phyloP scores from a whole-genome alignment of 2,329 filamentous ascomycete genomes.

The Penicillium sp. region DNA sequence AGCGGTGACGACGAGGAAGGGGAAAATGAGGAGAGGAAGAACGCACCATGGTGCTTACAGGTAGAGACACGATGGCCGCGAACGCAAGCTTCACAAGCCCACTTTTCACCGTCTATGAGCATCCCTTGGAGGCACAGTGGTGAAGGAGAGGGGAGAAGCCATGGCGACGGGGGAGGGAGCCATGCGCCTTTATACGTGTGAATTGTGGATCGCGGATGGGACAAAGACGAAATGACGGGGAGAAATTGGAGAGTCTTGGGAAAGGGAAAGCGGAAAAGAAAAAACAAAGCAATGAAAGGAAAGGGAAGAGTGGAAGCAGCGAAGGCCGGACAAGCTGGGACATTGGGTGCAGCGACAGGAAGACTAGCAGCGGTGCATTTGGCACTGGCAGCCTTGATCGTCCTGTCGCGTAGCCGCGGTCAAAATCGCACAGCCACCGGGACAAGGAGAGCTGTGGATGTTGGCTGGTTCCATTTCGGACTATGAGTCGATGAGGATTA shows the following conservation, averaged over 20 bases:
- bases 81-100: slow-evolving; percentile 94
- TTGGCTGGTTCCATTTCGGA: not conserved
- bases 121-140: slow-evolving; percentile 51
- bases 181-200: slow-evolving; percentile 26
- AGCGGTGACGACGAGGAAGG: not conserved
- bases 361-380: not conserved
- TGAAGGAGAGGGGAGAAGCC: slow-evolving; percentile 9
- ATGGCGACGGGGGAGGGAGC: slow-evolving; percentile 19
- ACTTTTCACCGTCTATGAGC: slow-evolving; percentile 94
- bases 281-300: not conserved
- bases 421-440: slow-evolving; percentile 2
- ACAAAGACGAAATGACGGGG: not conserved
- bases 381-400: not conserved
- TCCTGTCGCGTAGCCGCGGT: not conserved
- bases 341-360: not conserved
- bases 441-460: not conserved
- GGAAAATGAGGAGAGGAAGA: not conserved
- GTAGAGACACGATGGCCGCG: slow-evolving; percentile 96
- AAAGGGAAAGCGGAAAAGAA: slow-evolving; percentile 2
- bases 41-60: slow-evolving; percentile 84
- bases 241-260: not conserved
- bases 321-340: not conserved
- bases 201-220: slow-evolving; percentile 17
- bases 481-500: not conserved
- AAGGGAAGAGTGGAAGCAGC: not conserved